phyloP scores from a whole-genome alignment of 2,329 filamentous ascomycete genomes.

The Fusarium musae region DNA sequence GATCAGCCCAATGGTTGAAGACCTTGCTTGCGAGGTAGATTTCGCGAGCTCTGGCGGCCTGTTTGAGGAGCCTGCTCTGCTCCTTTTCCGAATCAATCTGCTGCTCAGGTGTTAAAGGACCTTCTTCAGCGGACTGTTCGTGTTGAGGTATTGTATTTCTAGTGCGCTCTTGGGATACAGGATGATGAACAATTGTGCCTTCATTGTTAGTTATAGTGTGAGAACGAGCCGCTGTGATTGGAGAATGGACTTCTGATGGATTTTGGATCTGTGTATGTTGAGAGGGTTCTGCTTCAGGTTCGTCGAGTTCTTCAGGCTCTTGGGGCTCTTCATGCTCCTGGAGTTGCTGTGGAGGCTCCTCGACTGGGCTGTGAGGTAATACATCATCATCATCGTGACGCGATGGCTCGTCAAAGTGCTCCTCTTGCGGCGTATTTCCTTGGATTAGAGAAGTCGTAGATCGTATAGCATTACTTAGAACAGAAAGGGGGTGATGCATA shows the following conservation, averaged over 20 bases:
- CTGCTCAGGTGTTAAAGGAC: slow-evolving; percentile 14
- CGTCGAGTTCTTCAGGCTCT: slow-evolving; percentile 3
- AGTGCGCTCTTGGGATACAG: slow-evolving; percentile 3
- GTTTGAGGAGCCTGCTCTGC: slow-evolving; percentile 50
- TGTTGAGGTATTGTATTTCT: neutral
- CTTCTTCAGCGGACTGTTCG: slow-evolving; percentile 4
- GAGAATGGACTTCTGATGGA: neutral
- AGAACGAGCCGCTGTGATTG: neutral
- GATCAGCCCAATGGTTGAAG: slow-evolving; percentile 69
- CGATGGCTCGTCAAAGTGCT: neutral
- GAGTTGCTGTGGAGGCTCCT: neutral
- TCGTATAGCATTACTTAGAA: slow-evolving; percentile 13
- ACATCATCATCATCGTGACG: neutral
- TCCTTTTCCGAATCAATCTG: slow-evolving; percentile 21
- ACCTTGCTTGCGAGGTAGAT: slow-evolving; percentile 64
- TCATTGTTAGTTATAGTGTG: slow-evolving; percentile 11
- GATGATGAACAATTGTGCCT: slow-evolving; percentile 6
- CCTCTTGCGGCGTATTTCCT: neutral
- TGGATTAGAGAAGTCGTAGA: slow-evolving; percentile 19
- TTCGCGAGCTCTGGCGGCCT: slow-evolving; percentile 72
- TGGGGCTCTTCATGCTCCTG: neutral
- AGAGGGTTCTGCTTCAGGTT: slow-evolving; percentile 4
- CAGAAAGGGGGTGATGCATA: slow-evolving; percentile 13
- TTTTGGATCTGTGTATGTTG: neutral
- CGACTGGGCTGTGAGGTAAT: neutral